Percentiles rank a stretch among this genome's conserved stretches.
These are phyloP conservation scores for Vitis hybrid DNA, from an alignment of 177 flowering plant species.

Conservation along the genomic window DNA sequence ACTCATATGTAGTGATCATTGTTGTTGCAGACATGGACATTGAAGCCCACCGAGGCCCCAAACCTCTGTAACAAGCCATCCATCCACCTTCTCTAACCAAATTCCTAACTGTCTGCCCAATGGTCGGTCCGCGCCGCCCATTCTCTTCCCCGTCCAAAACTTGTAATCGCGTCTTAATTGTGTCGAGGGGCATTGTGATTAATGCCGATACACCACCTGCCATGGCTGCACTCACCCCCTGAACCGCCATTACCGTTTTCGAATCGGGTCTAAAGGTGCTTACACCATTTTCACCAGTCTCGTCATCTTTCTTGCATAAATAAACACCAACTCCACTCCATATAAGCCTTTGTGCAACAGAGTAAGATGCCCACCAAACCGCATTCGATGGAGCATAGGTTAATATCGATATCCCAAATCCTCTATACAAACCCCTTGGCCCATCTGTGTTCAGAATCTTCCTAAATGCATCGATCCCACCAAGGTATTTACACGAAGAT, in stretches of 20 bases:
- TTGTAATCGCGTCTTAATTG: slow-evolving; percentile 80
- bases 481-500: slow-evolving; percentile 40
- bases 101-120: slow-evolving; percentile 62
- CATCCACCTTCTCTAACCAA: slow-evolving; percentile 73
- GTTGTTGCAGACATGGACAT: slow-evolving; percentile 96
- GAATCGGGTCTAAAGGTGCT: slow-evolving; percentile 52
- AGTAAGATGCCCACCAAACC: slow-evolving; percentile 96
- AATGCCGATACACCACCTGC: slow-evolving; percentile 77
- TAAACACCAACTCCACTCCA: slow-evolving; percentile 74
- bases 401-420: slow-evolving; percentile 87
- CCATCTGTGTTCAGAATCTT: slow-evolving; percentile 71
- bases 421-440: slow-evolving; percentile 74
- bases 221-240: slow-evolving; percentile 79
- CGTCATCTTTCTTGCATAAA: slow-evolving; percentile 33
- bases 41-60: slow-evolving; percentile 91
- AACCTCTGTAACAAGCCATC: slow-evolving; percentile 74
- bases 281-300: slow-evolving; percentile 16
- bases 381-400: slow-evolving; percentile 98
- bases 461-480: slow-evolving; percentile 79
- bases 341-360: slow-evolving; percentile 63
- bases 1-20: slow-evolving; percentile 95
- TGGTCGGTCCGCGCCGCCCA: slow-evolving; percentile 44
- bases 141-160: slow-evolving; percentile 75
- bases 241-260: slow-evolving; percentile 61
- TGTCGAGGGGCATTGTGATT: slow-evolving; percentile 85